Base-by-base conservation (phyloP, 257 asterid genomes). In the Cruciata laevipes region DNA sequence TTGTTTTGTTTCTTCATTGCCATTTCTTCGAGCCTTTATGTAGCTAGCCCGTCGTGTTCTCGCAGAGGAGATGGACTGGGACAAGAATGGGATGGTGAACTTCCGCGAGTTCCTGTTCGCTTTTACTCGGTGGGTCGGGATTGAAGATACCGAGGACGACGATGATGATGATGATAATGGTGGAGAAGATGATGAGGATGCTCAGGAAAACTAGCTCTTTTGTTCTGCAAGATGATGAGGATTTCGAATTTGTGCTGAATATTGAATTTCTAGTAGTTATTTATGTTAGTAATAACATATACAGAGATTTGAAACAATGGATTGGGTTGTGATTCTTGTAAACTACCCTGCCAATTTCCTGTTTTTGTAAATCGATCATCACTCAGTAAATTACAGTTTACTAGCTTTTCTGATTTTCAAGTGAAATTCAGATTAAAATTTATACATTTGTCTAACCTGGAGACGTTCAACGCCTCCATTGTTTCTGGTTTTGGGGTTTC, bases 61-160 rank as follows among this genome's bases (percentile, higher is more conserved):
- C 83, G 76, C 87, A 92, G 98, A 92, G 71, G 98, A 92, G 82
- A 92, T 92, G 97, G 98, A 92, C 77, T 89, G 97, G 98, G 96
- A 89, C 79, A 86, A 78, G 74, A 92, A 89, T 63, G 98, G 97
- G 69, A 86, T 71, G 83, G 97, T 87, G 44, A 92, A 83, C 86
- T 92, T 87, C 82, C 87, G 89, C 73, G 98, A 92, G 55, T 92
- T 89, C 71, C 90, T 92, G 20, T 92, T 92, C 75, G 97, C 98
- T 73, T 89, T 92, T 66, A 89, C 92, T 24, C 75, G 79, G 44
- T 92, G 98, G 98, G 96, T 89, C 21, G 98, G 98, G 53, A 83
- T 92, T 3, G 96, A 83, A 67, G 95, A 85, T 10, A 63, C 57
- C 7, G 95, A 89, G 10, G 96, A 83, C 1, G 83, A 77, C 24